A percentile compares a stretch with the other conserved stretches of the same genome.
Conservation (phyloP, 345 rosid genomes). For the Aquilaria yunnanensis region DNA sequence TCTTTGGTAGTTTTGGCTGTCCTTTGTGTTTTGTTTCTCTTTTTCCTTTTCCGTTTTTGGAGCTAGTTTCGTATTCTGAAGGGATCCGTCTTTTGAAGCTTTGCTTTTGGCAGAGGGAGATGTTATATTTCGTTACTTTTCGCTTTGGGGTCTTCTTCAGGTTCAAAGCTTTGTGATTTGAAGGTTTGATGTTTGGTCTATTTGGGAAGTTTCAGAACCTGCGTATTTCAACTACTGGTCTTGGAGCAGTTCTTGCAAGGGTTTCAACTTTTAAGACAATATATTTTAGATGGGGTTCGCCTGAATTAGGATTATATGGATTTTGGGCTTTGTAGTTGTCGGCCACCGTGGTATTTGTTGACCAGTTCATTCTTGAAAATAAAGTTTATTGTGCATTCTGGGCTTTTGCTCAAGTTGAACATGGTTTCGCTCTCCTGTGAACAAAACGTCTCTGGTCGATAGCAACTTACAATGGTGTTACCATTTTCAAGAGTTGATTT, state of each 20-base stretch:
- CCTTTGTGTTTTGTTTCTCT: slow-evolving; percentile 5
- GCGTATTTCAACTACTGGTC: slow-evolving; percentile 8
- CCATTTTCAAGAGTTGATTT: background rate
- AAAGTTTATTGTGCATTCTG: background rate
- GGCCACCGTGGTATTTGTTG: background rate
- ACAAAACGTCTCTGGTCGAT: background rate
- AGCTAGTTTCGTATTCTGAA: slow-evolving; percentile 13
- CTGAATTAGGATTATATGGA: slow-evolving; percentile 8
- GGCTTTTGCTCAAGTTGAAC: background rate
- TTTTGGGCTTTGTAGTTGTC: slow-evolving; percentile 8
- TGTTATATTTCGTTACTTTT: slow-evolving; percentile 4
- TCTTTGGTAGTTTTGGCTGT: slow-evolving; percentile 16
- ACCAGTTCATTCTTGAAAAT: slow-evolving; percentile 7
- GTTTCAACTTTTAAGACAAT: no score
- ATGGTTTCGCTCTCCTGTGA: slow-evolving; percentile 3
- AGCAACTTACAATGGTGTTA: background rate
- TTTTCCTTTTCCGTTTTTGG: slow-evolving; percentile 11
- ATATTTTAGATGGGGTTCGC: slow-evolving; percentile 1
- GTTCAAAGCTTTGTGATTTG: slow-evolving; percentile 4
- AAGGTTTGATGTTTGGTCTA: slow-evolving; percentile 3
- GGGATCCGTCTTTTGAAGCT: background rate
- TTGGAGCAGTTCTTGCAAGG: background rate
- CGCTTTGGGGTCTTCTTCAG: slow-evolving; percentile 2
- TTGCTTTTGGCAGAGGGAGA: slow-evolving; percentile 11
- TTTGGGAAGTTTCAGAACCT: slow-evolving; percentile 1